Base-by-base conservation (phyloP, 2,329 filamentous ascomycete genomes). In the Neonectria sp. region DNA sequence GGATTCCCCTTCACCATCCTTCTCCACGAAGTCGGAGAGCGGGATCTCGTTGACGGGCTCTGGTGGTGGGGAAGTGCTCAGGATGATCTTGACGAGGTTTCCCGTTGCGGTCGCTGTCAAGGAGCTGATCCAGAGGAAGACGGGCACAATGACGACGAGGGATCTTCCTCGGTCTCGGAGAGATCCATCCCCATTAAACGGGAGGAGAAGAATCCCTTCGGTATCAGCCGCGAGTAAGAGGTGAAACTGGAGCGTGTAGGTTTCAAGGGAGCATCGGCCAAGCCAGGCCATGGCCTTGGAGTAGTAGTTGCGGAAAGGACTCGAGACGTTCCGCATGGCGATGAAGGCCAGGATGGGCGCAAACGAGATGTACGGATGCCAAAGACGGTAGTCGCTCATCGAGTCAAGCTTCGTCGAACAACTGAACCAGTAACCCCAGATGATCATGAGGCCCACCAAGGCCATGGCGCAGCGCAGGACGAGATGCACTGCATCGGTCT, bases 201-300 rank as follows among this genome's bases (percentile, higher is more conserved):
- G 64, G 4, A 75, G 68, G 6, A 76, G 55, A 3, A 75, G 60
- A 5, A 87, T 73, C 0, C 86, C 87, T 46, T 84, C 85, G 4
- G 86, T 85, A 70, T 91, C 88, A 6, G 85, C 87, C 1, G 88
- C 88, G 8, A 91, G 83, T 82, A 88, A 89, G 58, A 90, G 83
- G 73, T 92, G 90, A 73, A 86, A 86, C 65, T 91, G 88, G 45
- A 92, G 79, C 1, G 89, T 81, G 68, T 88, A 90, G 1, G 87
- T 85, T 76, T 91, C 90, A 1, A 90, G 82, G 0, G 88, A 88
- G 67, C 84, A 86, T 5, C 81, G 81, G 2, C 90, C 89, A 0
- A 91, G 76, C 80, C 83, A 87, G 0, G 86, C 84, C 55, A 81
- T 79, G 9, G 80, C 81, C 17, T 85, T 79, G 17, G 87, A 77